A percentile compares a stretch with the other conserved stretches of the same genome.
Conservation (phyloP, 768 basidiomycete genomes). For the Filobasidium wieringae region DNA sequence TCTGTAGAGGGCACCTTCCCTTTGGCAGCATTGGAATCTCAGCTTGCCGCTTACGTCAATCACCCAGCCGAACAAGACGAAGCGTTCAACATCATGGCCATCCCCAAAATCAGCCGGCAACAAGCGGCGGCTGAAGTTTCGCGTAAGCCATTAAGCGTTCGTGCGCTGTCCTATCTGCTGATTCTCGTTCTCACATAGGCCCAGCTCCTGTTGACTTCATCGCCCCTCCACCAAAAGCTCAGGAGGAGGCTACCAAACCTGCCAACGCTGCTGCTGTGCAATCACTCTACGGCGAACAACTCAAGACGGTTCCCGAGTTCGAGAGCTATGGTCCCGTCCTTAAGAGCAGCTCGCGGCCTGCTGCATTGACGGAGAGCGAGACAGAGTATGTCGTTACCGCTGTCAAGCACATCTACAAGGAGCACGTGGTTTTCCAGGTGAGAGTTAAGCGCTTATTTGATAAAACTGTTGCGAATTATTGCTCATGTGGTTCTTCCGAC, state of each 20-base stretch:
- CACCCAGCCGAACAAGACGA: conserved; percentile 58
- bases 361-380: conserved; percentile 85
- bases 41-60: conserved; percentile 86
- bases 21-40: conserved; percentile 72
- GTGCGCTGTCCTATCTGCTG: background rate
- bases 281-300: conserved; percentile 74
- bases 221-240: conserved; percentile 49
- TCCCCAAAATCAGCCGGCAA: conserved; percentile 88
- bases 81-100: conserved; percentile 68
- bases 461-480: background rate
- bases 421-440: conserved; percentile 94
- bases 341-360: conserved; percentile 67
- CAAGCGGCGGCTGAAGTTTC: conserved; percentile 81
- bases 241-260: conserved; percentile 55
- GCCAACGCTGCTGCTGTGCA: conserved; percentile 69
- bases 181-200: background rate
- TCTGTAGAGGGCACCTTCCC: conserved; percentile 81
- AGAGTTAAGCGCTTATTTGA: conserved; percentile 20
- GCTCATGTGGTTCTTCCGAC: background rate
- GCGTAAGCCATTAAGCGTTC: conserved; percentile 48
- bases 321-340: conserved; percentile 71
- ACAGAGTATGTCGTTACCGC: conserved; percentile 95
- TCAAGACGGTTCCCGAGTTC: conserved; percentile 76
- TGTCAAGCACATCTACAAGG: conserved; percentile 92
- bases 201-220: conserved; percentile 80